Evolutionary conservation across 176 grass and related monocot species (phyloP).

Genomic region (Triticum urartu): DNA sequence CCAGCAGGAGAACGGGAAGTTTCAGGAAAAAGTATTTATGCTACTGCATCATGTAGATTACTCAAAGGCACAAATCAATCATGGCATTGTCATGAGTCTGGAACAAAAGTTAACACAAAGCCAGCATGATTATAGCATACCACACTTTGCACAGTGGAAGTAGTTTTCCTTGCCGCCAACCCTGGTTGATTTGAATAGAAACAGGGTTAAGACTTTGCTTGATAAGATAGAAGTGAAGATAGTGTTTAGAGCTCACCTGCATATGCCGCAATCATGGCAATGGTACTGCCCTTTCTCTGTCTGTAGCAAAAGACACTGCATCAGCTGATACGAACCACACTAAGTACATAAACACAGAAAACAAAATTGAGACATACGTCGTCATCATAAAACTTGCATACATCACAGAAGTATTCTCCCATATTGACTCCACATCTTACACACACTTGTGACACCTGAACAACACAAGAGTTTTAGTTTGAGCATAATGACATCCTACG

Average conservation of each 20-base stretch:
- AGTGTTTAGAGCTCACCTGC: constrained; percentile 63
- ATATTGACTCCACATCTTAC: constrained; percentile 90
- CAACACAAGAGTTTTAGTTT: constrained; percentile 28
- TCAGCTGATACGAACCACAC: constrained; percentile 11
- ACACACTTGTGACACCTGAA: constrained; percentile 82
- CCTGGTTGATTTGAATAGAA: constrained; percentile 52
- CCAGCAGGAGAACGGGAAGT: not conserved
- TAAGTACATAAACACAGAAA: constrained; percentile 20
- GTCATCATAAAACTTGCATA: constrained; percentile 99
- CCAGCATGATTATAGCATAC: constrained; percentile 52
- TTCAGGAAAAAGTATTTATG: not conserved
- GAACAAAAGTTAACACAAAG: constrained; percentile 17
- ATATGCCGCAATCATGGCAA: constrained; percentile 91
- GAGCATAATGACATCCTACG: not conserved
- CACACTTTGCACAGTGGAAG: constrained; percentile 91
- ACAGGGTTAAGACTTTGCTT: constrained; percentile 11
- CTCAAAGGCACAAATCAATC: not conserved
- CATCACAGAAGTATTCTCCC: constrained; percentile 90
- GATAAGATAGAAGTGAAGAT: constrained; percentile 1
- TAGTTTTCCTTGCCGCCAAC: constrained; percentile 92
- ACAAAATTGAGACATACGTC: constrained; percentile 53
- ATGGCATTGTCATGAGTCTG: not conserved
- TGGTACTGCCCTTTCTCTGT: constrained; percentile 81
- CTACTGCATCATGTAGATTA: constrained; percentile 1
- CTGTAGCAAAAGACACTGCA: constrained; percentile 47